Percentiles rank a stretch among this genome's conserved stretches.
phyloP scores from a whole-genome alignment of 108 stramenopile species.

The Cylindrotheca fusiformis region DNA sequence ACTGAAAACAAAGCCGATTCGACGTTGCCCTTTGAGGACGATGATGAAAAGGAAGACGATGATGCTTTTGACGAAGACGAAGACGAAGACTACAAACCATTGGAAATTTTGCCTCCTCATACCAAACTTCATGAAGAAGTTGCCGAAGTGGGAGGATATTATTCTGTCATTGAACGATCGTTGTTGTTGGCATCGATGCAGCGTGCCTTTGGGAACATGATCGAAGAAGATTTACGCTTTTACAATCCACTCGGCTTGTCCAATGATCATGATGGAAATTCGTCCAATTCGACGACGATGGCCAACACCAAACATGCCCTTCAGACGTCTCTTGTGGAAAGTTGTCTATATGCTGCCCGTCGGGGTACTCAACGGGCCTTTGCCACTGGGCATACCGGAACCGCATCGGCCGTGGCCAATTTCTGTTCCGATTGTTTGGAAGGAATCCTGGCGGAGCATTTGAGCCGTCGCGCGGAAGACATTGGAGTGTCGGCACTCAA shows the following conservation, averaged over 20 bases:
- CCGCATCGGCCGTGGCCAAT: constrained; percentile 78
- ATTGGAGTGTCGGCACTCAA: constrained; percentile 59
- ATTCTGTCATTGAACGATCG: constrained; percentile 73
- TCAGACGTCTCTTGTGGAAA: constrained; percentile 81
- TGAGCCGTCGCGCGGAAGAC: constrained; percentile 69
- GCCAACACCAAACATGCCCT: constrained; percentile 7
- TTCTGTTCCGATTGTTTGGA: constrained; percentile 61
- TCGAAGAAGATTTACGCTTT: constrained; percentile 20
- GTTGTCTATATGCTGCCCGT: constrained; percentile 78
- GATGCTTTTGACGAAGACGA: constrained; percentile 34
- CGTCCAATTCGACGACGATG: constrained; percentile 1
- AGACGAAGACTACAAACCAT: constrained; percentile 24
- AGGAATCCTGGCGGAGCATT: constrained; percentile 61
- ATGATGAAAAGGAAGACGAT: constrained; percentile 8
- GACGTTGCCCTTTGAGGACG: too few relatives aligned
- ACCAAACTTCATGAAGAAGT: constrained; percentile 69
- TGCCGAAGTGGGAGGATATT: constrained; percentile 80
- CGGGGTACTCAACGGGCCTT: constrained; percentile 76
- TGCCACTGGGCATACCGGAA: constrained; percentile 83
- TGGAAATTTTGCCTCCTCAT: constrained; percentile 69
- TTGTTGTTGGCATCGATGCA: constrained; percentile 82
- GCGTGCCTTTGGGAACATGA: constrained; percentile 57
- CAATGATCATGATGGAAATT: neutral
- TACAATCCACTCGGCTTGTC: constrained; percentile 20
- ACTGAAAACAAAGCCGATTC: neutral